Base-by-base conservation (phyloP, 2,329 filamentous ascomycete genomes). In the Fusarium abutilonis region DNA sequence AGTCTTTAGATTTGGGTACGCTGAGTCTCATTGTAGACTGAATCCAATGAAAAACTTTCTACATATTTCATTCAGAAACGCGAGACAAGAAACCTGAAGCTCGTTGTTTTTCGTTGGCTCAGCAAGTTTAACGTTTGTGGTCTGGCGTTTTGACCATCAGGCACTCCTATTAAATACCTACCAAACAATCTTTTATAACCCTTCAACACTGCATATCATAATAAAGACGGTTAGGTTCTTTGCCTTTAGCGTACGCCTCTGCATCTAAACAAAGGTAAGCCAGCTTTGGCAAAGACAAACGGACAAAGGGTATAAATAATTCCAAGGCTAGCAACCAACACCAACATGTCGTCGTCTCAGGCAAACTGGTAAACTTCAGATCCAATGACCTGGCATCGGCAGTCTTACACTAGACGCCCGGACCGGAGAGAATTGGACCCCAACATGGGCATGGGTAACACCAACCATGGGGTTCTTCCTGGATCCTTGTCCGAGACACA, bases 391-490 rank as follows among this genome's bases (percentile, higher is more conserved):
- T 52, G 45, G 32, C 56, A 60, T 58, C 65, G 65, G 65, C 67
- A 68, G 63, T 70, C 63, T 63, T 48, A 38, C 50, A 56, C 52
- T 68, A 64, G 49, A 40, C 57, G 56, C 59, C 55, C 47, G 46
- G 53, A 44, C 42, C 23, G 42, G 32, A 49, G 49, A 47, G 50
- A 52, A 54, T 56, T 59, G 63, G 54, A 28, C 34, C 50, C 50
- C 39, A 52, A 23, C 34, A 39, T 34, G 52, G 56, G 52, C 68
- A 70, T 69, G 68, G 68, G 49, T 68, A 61, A 62, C 68, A 70
- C 68, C 66, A 64, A 66, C 68, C 64, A 70, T 35, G 51, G 60
- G 63, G 67, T 70, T 64, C 65, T 56, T 70, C 47, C 50, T 62
- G 56, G 29, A 69, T 58, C 68, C 68, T 50, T 40, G 66, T 67